Base-by-base conservation (phyloP, 805 yeast species). In the Starmerella khaoyaiensis region DNA sequence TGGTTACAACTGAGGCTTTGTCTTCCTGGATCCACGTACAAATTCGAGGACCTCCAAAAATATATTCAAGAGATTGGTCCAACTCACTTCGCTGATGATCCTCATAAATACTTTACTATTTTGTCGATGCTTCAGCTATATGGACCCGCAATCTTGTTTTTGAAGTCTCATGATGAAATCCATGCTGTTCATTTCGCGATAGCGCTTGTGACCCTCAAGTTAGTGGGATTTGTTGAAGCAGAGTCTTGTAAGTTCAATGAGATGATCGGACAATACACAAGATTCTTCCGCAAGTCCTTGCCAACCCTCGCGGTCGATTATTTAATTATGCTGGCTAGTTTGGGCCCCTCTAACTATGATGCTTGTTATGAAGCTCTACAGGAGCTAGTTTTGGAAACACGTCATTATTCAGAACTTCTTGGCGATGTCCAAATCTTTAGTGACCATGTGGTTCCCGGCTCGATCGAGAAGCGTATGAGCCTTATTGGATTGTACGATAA, bases 251-350 rank as follows among this genome's bases (percentile, higher is more conserved):
- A 46, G 46, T 12, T 52, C 54, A 56, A 57, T 25, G 60, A 64
- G 17, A 55, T 66, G 37, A 50, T 90, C 33, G 93, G 93, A 1
- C 72, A 76, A 16, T 87, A 82, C 58, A 79, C 90, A 9, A 69
- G 84, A 44, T 72, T 76, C 14, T 87, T 90, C 65, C 76, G 84
- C 50, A 71, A 72, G 41, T 72, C 87, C 27, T 93, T 84, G 59
- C 93, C 97, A 18, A 72, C 76, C 50, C 81, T 79, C 39, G 96
- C 96, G 0, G 79, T 81, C n/a, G 94, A 87, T 55, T 90, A 90
- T 53, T 60, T 87, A 36, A 67, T 79, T 19, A 62, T 80, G 48
- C 74, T 84, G 20, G 76, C 81, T 33, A 60, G 65, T 45, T 39
- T 52, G 10, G 58, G 56, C 18, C 53, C 61, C 18, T 61, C 64